phyloP scores from a whole-genome alignment of 768 basidiomycete genomes.

The Tulasnella sp. region DNA sequence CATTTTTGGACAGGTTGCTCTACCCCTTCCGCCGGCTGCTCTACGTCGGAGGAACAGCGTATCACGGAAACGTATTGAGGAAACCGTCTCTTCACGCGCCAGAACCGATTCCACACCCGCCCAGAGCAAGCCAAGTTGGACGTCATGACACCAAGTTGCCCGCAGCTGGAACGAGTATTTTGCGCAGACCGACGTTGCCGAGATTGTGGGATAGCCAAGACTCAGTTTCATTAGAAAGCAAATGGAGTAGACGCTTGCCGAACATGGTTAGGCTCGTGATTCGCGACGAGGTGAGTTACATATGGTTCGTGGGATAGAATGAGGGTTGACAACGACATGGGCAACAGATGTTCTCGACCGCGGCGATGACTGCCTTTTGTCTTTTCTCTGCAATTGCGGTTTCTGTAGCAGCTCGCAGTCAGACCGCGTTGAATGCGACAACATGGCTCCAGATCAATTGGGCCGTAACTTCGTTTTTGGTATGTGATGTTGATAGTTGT shows the following conservation, averaged over 20 bases:
- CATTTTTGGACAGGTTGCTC: too few species aligned
- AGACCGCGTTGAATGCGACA: conserved; percentile 33
- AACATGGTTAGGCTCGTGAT: conserved; percentile 40
- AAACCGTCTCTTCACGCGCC: too few species aligned
- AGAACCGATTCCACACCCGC: too few species aligned
- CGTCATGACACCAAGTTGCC: too few species aligned
- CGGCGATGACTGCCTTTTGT: conserved; percentile 13
- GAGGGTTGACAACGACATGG: neutral
- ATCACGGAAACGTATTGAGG: too few species aligned
- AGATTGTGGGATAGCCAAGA: too few species aligned
- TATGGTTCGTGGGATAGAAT: neutral
- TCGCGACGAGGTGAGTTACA: conserved; percentile 44
- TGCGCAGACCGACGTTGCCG: too few species aligned
- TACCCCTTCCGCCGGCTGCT: too few species aligned
- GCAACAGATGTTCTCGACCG: conserved; percentile 12
- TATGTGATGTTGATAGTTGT: conserved; percentile 16
- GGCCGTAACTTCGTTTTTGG: conserved; percentile 42
- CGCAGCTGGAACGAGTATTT: too few species aligned
- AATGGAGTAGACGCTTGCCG: neutral
- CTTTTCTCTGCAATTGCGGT: conserved; percentile 11
- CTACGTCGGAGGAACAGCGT: too few species aligned
- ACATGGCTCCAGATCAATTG: conserved; percentile 46
- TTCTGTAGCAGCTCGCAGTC: conserved; percentile 27
- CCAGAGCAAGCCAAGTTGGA: too few species aligned
- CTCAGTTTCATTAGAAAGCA: neutral